Percentiles rank a stretch among this genome's conserved stretches.
These are phyloP conservation scores for Arthrobotrys conoides DNA, from an alignment of 2,329 filamentous ascomycete genomes.

Conservation along the genomic window DNA sequence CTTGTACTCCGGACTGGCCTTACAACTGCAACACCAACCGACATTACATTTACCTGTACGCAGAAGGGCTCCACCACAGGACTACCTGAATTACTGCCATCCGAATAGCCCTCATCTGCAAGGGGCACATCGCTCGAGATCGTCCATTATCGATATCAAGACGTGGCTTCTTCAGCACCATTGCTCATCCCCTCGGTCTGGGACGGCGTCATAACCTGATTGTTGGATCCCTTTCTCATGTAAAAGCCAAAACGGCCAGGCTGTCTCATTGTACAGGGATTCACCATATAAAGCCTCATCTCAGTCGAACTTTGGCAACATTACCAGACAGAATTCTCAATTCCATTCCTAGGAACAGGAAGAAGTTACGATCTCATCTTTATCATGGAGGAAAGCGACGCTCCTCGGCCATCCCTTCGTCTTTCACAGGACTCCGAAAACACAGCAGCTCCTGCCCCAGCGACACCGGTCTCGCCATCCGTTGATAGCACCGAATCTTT, in stretches of 20 bases:
- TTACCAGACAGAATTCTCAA: neutral
- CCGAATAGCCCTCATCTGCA: constrained; percentile 5
- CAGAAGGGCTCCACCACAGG: neutral
- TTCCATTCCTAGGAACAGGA: neutral
- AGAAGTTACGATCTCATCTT: neutral
- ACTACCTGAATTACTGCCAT: neutral
- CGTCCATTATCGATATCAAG: constrained; percentile 25
- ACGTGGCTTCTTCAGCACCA: constrained; percentile 33
- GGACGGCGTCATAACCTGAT: constrained; percentile 10
- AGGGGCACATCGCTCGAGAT: constrained; percentile 1
- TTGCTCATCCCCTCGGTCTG: constrained; percentile 14
- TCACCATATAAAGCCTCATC: constrained; percentile 30
- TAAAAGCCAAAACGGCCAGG: constrained; percentile 38
- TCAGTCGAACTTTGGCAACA: constrained; percentile 19
- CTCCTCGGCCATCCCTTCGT: constrained; percentile 14
- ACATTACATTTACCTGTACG: constrained; percentile 7
- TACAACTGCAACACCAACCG: constrained; percentile 28
- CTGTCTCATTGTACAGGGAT: constrained; percentile 21
- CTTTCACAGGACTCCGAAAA: constrained; percentile 56
- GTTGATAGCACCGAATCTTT: constrained; percentile 45
- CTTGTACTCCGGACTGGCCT: neutral
- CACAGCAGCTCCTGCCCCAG: constrained; percentile 31
- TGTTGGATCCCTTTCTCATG: constrained; percentile 18
- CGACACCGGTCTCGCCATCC: constrained; percentile 44
- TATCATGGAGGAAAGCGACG: constrained; percentile 43